Evolutionary conservation across 108 stramenopile species (phyloP).

Genomic region (Craspedostauros australis): DNA sequence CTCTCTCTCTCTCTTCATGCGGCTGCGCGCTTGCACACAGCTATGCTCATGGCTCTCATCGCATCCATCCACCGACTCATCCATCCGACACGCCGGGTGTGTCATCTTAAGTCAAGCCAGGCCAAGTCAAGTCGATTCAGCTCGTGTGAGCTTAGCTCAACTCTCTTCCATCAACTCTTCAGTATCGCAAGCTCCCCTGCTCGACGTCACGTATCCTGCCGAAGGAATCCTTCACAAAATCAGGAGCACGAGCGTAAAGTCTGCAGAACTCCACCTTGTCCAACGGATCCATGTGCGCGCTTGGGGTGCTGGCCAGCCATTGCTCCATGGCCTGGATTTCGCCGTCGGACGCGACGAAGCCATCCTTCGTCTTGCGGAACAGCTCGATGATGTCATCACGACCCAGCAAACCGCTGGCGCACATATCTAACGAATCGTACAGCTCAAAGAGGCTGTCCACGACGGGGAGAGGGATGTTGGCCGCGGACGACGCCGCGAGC

Average conservation of each 20-base stretch:
- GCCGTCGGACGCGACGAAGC: conserved; percentile 19
- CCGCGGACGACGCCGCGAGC: conserved; percentile 12
- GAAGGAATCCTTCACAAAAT: conserved; percentile 18
- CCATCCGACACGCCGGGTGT: too few relatives aligned
- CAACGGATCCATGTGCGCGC: conserved; percentile 15
- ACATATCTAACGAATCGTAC: conserved; percentile 20
- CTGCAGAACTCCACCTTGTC: conserved; percentile 25
- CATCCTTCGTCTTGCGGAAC: conserved; percentile 13
- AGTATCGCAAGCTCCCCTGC: too few relatives aligned
- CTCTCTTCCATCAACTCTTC: too few relatives aligned
- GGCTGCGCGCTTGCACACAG: too few relatives aligned
- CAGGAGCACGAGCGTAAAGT: conserved; percentile 31
- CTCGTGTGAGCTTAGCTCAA: too few relatives aligned
- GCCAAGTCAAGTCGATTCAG: too few relatives aligned
- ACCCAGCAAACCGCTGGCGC: conserved; percentile 12
- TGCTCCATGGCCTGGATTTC: conserved; percentile 24
- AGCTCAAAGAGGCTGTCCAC: conserved; percentile 25
- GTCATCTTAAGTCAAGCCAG: too few relatives aligned
- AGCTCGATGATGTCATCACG: conserved; percentile 16
- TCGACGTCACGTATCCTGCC: too few relatives aligned
- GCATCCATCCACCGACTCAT: too few relatives aligned
- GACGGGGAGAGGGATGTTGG: conserved; percentile 9
- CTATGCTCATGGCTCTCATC: too few relatives aligned
- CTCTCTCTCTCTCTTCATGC: too few relatives aligned
- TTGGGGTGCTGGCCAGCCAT: conserved; percentile 10